phyloP scores from a whole-genome alignment of 768 basidiomycete genomes.

The Dendrothele bispora region DNA sequence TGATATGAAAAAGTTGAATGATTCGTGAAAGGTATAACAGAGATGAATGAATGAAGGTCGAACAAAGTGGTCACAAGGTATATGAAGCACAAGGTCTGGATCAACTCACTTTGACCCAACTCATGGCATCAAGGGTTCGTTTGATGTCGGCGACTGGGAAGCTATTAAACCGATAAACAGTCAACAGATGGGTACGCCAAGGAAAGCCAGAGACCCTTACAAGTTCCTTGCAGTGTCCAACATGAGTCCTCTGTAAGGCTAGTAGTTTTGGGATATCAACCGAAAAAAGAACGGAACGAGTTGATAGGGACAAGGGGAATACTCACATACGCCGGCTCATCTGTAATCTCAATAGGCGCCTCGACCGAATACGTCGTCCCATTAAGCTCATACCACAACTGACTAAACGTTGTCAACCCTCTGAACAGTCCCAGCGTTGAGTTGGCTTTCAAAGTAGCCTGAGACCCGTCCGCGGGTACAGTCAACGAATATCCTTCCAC shows the following conservation, averaged over 20 bases:
- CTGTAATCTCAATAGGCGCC: slow-evolving; percentile 59
- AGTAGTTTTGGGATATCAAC: too few relatives aligned
- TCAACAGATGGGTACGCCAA: not conserved
- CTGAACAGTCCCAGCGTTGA: slow-evolving; percentile 68
- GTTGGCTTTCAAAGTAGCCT: slow-evolving; percentile 56
- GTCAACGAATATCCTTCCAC: slow-evolving; percentile 61
- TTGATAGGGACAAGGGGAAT: not conserved
- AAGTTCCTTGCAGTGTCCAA: slow-evolving; percentile 81
- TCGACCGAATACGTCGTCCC: slow-evolving; percentile 51
- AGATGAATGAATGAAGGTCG: too few relatives aligned
- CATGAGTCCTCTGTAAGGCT: slow-evolving; percentile 80
- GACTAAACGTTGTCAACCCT: slow-evolving; percentile 74
- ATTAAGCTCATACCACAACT: slow-evolving; percentile 59
- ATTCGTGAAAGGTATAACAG: too few relatives aligned
- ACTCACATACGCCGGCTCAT: slow-evolving; percentile 67
- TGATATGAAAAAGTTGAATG: too few relatives aligned
- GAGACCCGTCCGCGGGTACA: slow-evolving; percentile 52
- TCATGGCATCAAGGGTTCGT: slow-evolving; percentile 75
- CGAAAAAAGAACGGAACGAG: not conserved
- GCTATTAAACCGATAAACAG: slow-evolving; percentile 29
- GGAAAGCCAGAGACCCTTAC: slow-evolving; percentile 33
- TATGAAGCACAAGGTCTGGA: too few relatives aligned
- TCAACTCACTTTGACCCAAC: slow-evolving; percentile 60
- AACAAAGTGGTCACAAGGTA: too few relatives aligned
- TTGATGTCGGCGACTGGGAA: slow-evolving; percentile 65